Evolutionary conservation across 2,329 filamentous ascomycete species (phyloP).

Genomic region (Aspergillus alliaceus): DNA sequence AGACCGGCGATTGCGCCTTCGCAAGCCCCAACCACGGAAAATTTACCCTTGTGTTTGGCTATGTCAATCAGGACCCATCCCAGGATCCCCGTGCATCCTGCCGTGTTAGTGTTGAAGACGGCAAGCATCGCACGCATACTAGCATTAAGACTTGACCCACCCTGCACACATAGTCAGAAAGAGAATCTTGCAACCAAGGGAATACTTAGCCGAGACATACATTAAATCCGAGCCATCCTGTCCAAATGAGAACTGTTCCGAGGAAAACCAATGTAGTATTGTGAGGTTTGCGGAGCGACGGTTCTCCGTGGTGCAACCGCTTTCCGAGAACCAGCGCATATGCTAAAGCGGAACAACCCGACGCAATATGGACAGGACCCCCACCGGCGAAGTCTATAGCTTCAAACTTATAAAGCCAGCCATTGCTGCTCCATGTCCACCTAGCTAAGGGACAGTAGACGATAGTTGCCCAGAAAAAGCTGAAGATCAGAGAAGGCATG

Average conservation of each 20-base stretch:
- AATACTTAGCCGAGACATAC: slow-evolving; percentile 19
- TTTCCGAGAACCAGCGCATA: slow-evolving; percentile 74
- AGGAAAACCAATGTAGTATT: slow-evolving; percentile 73
- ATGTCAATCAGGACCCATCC: slow-evolving; percentile 57
- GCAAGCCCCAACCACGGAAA: slow-evolving; percentile 58
- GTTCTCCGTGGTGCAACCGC: slow-evolving; percentile 56
- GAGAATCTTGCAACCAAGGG: background rate
- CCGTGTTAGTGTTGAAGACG: slow-evolving; percentile 60
- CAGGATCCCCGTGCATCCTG: slow-evolving; percentile 54
- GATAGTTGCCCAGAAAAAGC: slow-evolving; percentile 70
- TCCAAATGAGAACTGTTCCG: slow-evolving; percentile 56
- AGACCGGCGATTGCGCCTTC: slow-evolving; percentile 60
- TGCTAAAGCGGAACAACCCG: slow-evolving; percentile 69
- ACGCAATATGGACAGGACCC: slow-evolving; percentile 73
- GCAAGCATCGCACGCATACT: slow-evolving; percentile 56
- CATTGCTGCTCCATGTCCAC: slow-evolving; percentile 75
- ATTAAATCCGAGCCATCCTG: slow-evolving; percentile 60
- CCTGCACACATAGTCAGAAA: slow-evolving; percentile 26
- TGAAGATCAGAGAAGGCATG: slow-evolving; percentile 65
- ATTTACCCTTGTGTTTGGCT: slow-evolving; percentile 52
- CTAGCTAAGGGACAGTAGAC: slow-evolving; percentile 74
- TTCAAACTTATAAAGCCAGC: slow-evolving; percentile 69
- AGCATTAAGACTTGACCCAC: slow-evolving; percentile 55
- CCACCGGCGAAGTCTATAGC: slow-evolving; percentile 74
- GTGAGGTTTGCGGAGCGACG: slow-evolving; percentile 60